A percentile compares a stretch with the other conserved stretches of the same genome.
Conservation (phyloP, 495 filamentous ascomycete species). For the Tuber indicum region DNA sequence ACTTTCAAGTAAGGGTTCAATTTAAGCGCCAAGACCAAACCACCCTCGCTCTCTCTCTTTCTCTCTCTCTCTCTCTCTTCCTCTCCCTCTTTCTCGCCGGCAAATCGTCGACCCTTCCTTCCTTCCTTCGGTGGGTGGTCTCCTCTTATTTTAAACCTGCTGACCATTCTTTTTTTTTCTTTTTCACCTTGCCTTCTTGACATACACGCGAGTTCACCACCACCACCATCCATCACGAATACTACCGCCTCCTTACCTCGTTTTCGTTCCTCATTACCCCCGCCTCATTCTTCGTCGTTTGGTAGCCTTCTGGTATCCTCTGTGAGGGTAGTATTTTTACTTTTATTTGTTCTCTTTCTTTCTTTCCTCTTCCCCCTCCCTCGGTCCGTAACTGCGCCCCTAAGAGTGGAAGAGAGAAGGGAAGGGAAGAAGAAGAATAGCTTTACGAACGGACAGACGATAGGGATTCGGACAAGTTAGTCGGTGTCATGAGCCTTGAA, state of each 20-base stretch:
- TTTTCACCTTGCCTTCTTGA: not conserved
- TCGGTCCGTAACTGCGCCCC: not conserved
- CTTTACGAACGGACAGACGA: not conserved
- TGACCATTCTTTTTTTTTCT: not conserved
- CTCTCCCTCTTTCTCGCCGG: not conserved
- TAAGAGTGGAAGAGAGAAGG: not conserved
- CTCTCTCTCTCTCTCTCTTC: too few species aligned
- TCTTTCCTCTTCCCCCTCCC: not conserved
- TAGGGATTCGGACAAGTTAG: not conserved
- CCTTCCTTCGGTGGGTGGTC: not conserved
- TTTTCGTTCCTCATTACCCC: not conserved
- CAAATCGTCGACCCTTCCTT: not conserved
- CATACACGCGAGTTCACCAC: not conserved
- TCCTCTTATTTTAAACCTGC: not conserved
- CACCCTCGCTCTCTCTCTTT: not conserved
- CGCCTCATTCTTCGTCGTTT: not conserved
- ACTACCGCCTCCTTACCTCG: not conserved
- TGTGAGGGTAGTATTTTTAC: not conserved
- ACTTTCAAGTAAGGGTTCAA: not conserved
- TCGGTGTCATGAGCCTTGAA: constrained; percentile 61
- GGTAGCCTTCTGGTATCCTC: not conserved
- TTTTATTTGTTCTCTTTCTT: not conserved
- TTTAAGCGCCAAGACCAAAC: not conserved
- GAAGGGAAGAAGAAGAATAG: not conserved
- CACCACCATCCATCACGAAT: not conserved